A percentile compares a stretch with the other conserved stretches of the same genome.
Conservation (phyloP, 495 filamentous ascomycete species). For the Chaetomium fimeti region DNA sequence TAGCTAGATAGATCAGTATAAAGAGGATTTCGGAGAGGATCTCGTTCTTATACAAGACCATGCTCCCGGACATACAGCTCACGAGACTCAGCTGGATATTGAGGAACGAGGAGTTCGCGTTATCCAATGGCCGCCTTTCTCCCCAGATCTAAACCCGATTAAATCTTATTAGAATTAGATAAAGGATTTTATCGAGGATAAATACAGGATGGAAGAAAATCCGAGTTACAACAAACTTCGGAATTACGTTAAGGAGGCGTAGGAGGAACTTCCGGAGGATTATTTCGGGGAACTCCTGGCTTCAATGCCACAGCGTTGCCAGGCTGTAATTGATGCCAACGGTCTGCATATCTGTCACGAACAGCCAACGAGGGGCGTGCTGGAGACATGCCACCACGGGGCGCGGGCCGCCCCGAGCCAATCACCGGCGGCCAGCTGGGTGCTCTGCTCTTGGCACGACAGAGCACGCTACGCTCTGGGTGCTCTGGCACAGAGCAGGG, state of each 20-base stretch:
- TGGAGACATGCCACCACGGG: no score
- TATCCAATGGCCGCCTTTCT: slow-evolving; percentile 30
- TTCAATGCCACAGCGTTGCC: slow-evolving; percentile 28
- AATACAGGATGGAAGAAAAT: slow-evolving; percentile 23
- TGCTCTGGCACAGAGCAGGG: no score
- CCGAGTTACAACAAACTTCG: slow-evolving; percentile 23
- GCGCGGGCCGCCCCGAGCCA: no score
- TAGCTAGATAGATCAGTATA: slow-evolving; percentile 12
- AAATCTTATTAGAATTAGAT: slow-evolving; percentile 35
- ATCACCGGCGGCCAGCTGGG: no score
- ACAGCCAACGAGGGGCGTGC: no score
- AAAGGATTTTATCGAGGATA: slow-evolving; percentile 30
- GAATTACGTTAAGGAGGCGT: slow-evolving; percentile 28
- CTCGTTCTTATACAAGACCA: slow-evolving; percentile 30
- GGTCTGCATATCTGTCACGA: slow-evolving; percentile 36
- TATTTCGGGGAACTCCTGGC: slow-evolving; percentile 29
- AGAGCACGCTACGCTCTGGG: no score
- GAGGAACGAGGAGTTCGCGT: slow-evolving; percentile 19
- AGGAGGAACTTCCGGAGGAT: slow-evolving; percentile 23
- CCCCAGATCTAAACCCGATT: slow-evolving; percentile 34
- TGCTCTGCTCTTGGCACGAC: no score
- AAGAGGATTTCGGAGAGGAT: slow-evolving; percentile 8
- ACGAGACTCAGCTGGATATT: slow-evolving; percentile 13
- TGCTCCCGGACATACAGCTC: slow-evolving; percentile 24
- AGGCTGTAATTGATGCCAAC: slow-evolving; percentile 35